Evolutionary conservation across 208 protist species (phyloP).

Genomic region (Phytomonas francai): DNA sequence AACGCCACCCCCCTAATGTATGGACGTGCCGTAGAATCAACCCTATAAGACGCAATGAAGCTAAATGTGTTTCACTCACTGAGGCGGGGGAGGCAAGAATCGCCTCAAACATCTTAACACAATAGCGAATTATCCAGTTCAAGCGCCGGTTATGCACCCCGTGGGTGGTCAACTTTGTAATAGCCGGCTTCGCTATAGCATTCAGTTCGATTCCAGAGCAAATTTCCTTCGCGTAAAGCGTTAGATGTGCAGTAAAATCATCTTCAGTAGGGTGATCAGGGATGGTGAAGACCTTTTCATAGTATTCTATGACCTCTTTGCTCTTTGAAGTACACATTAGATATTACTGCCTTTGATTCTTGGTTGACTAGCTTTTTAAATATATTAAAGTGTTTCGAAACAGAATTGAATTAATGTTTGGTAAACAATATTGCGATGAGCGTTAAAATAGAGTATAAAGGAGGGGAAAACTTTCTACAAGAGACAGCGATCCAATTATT

Average conservation of each 20-base stretch:
- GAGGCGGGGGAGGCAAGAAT: conserved; percentile 19
- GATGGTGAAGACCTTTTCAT: conserved; percentile 19
- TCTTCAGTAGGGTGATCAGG: conserved; percentile 24
- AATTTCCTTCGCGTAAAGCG: conserved; percentile 24
- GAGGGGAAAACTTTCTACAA: no score
- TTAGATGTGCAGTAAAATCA: conserved; percentile 27
- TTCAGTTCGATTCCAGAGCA: conserved; percentile 44
- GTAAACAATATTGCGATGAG: no score
- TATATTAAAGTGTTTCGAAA: no score
- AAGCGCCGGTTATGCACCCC: conserved; percentile 21
- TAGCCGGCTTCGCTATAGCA: conserved; percentile 30
- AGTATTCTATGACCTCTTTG: conserved; percentile 55
- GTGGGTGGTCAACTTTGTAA: conserved; percentile 20
- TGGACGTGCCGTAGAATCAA: conserved; percentile 54
- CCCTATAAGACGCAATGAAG: conserved; percentile 36
- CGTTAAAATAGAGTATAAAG: no score
- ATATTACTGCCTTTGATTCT: background rate
- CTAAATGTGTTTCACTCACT: conserved; percentile 18
- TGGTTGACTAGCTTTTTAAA: background rate
- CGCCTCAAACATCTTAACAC: conserved; percentile 21
- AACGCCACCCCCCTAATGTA: conserved; percentile 22
- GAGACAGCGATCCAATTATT: no score
- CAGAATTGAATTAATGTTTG: no score
- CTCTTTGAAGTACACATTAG: conserved; percentile 31
- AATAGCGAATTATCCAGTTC: conserved; percentile 51